These are phyloP conservation scores for Myotisia sp. DNA, from an alignment of 2,329 filamentous ascomycete genomes.

Conservation along the genomic window DNA sequence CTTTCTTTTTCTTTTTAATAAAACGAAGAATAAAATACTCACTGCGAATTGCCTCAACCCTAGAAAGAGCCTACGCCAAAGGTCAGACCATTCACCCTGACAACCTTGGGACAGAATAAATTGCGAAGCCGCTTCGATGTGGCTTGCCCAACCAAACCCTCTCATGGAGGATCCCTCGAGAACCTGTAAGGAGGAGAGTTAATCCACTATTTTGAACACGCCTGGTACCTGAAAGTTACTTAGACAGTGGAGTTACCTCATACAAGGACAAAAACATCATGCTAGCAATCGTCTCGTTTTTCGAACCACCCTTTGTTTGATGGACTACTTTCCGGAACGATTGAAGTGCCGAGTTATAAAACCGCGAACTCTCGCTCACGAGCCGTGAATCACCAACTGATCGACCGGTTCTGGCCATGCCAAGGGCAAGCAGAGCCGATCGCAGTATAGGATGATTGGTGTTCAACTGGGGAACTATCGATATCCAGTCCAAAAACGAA, in stretches of 20 bases:
- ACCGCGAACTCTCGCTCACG: not conserved
- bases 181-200: too few relatives aligned
- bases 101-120: not conserved
- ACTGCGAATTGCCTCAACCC: constrained; percentile 2
- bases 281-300: constrained; percentile 2
- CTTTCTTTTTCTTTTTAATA: too few relatives aligned
- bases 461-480: not conserved
- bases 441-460: not conserved
- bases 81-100: not conserved
- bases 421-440: constrained; percentile 2
- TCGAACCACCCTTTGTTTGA: not conserved
- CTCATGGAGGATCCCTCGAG: constrained; percentile 5
- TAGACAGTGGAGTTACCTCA: not conserved
- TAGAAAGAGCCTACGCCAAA: constrained; percentile 1
- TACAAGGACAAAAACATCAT: constrained; percentile 1
- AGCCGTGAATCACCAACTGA: not conserved
- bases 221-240: not conserved
- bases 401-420: constrained; percentile 1
- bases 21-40: too few relatives aligned
- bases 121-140: constrained; percentile 1
- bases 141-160: constrained; percentile 5
- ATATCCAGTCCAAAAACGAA: constrained; percentile 3
- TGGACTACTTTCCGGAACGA: not conserved
- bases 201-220: too few relatives aligned
- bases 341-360: constrained; percentile 1